A percentile compares a stretch with the other conserved stretches of the same genome.
Conservation (phyloP, 176 grass and related monocot species). For the Avena atlantica region DNA sequence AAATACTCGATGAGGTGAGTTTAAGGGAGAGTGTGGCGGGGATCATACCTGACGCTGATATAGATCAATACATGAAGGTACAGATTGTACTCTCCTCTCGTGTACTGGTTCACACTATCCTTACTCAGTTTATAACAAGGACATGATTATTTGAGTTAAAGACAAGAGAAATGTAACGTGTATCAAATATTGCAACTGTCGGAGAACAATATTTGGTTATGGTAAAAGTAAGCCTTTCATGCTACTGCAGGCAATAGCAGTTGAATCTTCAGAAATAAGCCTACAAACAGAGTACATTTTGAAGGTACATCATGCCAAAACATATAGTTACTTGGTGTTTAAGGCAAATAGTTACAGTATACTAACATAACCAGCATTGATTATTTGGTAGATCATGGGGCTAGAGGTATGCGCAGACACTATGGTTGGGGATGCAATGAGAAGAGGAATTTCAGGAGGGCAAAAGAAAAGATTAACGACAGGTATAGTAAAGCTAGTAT, state of each 20-base stretch:
- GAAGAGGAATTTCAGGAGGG: constrained; percentile 8
- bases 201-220: background rate
- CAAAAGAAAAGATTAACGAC: constrained; percentile 2
- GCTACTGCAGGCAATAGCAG: constrained; percentile 4
- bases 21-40: background rate
- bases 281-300: constrained; percentile 1
- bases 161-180: background rate
- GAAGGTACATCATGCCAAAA: background rate
- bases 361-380: background rate
- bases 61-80: constrained; percentile 3
- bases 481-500: background rate
- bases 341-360: background rate
- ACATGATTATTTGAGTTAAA: background rate
- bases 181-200: background rate
- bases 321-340: background rate
- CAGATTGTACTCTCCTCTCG: background rate
- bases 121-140: background rate
- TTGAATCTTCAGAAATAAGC: constrained; percentile 10
- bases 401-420: constrained; percentile 7
- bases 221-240: constrained; percentile 1
- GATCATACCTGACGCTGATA: background rate
- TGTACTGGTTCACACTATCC: background rate
- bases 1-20: background rate
- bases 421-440: constrained; percentile 1
- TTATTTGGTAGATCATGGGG: background rate